Percentiles rank a stretch among this genome's conserved stretches.
phyloP scores from a whole-genome alignment of 2,329 filamentous ascomycete genomes.

The Ophiostoma sp. region DNA sequence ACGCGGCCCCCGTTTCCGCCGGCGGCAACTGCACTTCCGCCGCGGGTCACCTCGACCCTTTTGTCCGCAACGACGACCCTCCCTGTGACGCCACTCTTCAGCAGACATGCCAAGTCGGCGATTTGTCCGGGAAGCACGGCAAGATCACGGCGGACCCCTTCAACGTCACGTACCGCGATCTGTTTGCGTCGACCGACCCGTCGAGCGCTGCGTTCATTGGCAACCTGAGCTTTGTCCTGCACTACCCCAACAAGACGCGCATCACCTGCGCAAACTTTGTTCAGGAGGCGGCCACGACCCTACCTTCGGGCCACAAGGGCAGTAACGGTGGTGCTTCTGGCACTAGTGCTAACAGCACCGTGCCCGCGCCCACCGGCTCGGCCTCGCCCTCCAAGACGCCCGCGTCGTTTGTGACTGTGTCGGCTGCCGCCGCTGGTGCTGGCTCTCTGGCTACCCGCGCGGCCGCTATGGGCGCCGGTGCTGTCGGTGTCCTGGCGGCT shows the following conservation, averaged over 20 bases:
- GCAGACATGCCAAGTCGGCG: constrained; percentile 71
- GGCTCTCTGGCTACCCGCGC: constrained; percentile 5
- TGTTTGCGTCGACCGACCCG: constrained; percentile 55
- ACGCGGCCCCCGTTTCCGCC: constrained; percentile 61
- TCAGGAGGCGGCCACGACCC: constrained; percentile 31
- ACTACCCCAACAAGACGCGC: constrained; percentile 64
- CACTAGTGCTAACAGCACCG: constrained; percentile 20
- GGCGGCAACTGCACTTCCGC: constrained; percentile 72
- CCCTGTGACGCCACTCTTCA: constrained; percentile 59
- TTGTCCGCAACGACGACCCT: constrained; percentile 60
- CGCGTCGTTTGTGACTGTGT: background rate
- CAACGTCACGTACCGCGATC: constrained; percentile 53
- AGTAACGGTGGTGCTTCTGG: constrained; percentile 20
- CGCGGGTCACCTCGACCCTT: constrained; percentile 70
- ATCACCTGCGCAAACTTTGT: constrained; percentile 66
- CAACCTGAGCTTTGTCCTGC: constrained; percentile 64
- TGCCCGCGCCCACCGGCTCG: constrained; percentile 27
- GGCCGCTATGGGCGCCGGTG: constrained; percentile 11
- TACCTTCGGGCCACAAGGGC: constrained; percentile 26
- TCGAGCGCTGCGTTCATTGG: constrained; percentile 61
- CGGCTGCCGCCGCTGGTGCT: background rate
- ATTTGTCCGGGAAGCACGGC: constrained; percentile 74
- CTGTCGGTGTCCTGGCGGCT: background rate
- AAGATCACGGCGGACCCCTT: constrained; percentile 55
- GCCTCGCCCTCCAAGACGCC: constrained; percentile 9